Percentiles rank a stretch among this genome's conserved stretches.
These are phyloP conservation scores for Elsinoe australis DNA, from an alignment of 2,329 filamentous ascomycete genomes.

Conservation along the genomic window DNA sequence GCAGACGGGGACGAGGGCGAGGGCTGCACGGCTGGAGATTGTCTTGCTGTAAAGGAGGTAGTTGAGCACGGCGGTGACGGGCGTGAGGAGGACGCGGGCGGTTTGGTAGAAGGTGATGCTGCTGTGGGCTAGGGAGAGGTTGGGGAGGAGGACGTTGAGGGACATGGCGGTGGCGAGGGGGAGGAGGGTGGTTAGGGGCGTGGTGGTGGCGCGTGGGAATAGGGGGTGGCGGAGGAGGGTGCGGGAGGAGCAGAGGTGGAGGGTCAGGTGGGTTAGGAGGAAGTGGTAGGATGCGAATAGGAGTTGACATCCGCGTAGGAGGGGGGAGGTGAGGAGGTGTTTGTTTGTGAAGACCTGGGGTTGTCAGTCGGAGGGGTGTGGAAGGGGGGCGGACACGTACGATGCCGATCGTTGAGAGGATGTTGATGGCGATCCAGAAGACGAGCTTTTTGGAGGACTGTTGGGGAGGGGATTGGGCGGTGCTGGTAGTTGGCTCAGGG, in stretches of 20 bases:
- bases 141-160: conserved; percentile 61
- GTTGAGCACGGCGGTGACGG: conserved; percentile 58
- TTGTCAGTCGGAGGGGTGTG: not conserved
- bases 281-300: conserved; percentile 64
- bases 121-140: conserved; percentile 60
- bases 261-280: conserved; percentile 55
- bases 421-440: conserved; percentile 19
- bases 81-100: conserved; percentile 59
- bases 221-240: conserved; percentile 51
- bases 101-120: conserved; percentile 65
- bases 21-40: conserved; percentile 48
- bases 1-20: conserved; percentile 54
- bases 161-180: conserved; percentile 61
- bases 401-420: conserved; percentile 19
- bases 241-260: conserved; percentile 51
- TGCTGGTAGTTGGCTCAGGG: not conserved
- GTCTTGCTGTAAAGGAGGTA: conserved; percentile 52
- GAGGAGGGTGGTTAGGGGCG: conserved; percentile 46
- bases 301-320: conserved; percentile 54
- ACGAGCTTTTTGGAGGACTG: conserved; percentile 5
- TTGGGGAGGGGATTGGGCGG: no score
- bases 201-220: conserved; percentile 43
- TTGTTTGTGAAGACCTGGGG: conserved; percentile 47
- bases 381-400: conserved; percentile 12
- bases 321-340: conserved; percentile 57